Evolutionary conservation across 2,329 filamentous ascomycete genomes (phyloP).

Genomic region (Botrytis fragariae): DNA sequence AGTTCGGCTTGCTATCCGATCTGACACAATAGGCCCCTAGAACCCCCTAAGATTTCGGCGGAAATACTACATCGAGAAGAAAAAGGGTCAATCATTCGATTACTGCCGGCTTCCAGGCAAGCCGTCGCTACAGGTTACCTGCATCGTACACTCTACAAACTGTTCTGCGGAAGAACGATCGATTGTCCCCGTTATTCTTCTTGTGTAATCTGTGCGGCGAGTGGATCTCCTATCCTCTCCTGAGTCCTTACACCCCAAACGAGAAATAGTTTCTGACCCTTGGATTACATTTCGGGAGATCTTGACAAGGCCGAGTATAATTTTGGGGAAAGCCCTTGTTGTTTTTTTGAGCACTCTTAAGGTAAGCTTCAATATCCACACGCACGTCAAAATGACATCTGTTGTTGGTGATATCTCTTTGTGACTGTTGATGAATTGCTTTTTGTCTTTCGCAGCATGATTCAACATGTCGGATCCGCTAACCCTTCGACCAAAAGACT

Average conservation of each 20-base stretch:
- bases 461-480: slow-evolving; percentile 37
- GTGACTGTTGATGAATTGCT: slow-evolving; percentile 14
- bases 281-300: slow-evolving; percentile 17
- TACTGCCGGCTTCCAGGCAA: not conserved
- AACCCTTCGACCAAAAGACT: slow-evolving; percentile 34
- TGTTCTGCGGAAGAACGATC: slow-evolving; percentile 8
- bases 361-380: slow-evolving; percentile 22
- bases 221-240: slow-evolving; percentile 21
- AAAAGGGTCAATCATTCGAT: slow-evolving; percentile 7
- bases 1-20: slow-evolving; percentile 10
- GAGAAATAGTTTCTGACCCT: slow-evolving; percentile 9
- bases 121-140: slow-evolving; percentile 1
- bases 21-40: not conserved
- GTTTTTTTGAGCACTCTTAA: slow-evolving; percentile 9
- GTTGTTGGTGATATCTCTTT: slow-evolving; percentile 22
- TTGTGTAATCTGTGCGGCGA: slow-evolving; percentile 19
- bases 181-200: slow-evolving; percentile 14
- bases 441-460: slow-evolving; percentile 30
- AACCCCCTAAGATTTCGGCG: not conserved
- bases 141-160: slow-evolving; percentile 5
- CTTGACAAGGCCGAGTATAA: slow-evolving; percentile 24
- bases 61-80: not conserved
- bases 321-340: slow-evolving; percentile 23
- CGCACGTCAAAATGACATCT: slow-evolving; percentile 17
- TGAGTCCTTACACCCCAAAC: slow-evolving; percentile 16